These are phyloP conservation scores for Aegilops longissima DNA, from an alignment of 176 grass and related monocot species.

Conservation along the genomic window DNA sequence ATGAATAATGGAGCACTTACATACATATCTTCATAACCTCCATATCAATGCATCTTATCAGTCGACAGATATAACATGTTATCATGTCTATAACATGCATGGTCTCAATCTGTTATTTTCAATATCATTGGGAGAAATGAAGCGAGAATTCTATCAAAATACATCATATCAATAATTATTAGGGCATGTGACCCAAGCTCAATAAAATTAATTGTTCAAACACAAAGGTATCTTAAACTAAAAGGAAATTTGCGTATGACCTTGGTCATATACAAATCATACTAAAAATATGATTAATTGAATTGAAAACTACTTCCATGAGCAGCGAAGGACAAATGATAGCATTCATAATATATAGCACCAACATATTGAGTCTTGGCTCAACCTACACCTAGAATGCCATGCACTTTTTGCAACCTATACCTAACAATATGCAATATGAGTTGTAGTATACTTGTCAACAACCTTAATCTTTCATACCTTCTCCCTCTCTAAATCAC, in stretches of 20 bases:
- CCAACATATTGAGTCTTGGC: background rate
- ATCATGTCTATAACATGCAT: background rate
- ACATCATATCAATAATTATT: background rate
- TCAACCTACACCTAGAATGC: background rate
- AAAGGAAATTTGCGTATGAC: no score
- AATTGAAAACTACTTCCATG: background rate
- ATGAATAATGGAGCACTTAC: background rate
- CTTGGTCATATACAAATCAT: no score
- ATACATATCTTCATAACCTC: no score
- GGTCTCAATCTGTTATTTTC: background rate
- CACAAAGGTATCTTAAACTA: background rate
- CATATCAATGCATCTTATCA: no score
- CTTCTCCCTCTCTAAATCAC: no score
- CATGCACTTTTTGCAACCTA: background rate
- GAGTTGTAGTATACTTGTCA: background rate
- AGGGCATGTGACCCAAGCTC: background rate
- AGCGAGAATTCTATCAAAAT: background rate
- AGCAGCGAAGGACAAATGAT: background rate
- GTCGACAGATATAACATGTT: background rate
- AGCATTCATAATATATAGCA: background rate
- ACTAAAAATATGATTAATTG: background rate
- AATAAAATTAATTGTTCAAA: background rate
- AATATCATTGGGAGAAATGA: background rate
- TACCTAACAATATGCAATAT: background rate
- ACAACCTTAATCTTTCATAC: no score